phyloP scores from a whole-genome alignment of 768 basidiomycete species.

The Xanthoconium stramineum region DNA sequence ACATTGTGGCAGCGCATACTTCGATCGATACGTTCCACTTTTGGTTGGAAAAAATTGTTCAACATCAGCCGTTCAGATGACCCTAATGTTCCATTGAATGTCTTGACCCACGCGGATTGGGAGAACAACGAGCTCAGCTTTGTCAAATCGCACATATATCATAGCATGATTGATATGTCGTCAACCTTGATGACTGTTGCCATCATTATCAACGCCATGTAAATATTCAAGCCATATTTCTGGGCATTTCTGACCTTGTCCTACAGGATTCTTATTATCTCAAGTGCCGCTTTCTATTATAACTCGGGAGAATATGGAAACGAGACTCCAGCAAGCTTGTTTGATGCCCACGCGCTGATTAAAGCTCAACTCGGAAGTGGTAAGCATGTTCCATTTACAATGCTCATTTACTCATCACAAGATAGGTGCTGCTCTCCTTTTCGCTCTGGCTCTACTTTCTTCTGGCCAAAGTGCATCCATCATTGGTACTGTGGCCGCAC shows the following conservation, averaged over 20 bases:
- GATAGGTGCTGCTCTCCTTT: conserved; percentile 76
- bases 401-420: conserved; percentile 1
- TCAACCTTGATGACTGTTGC: conserved; percentile 77
- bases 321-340: conserved; percentile 63
- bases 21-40: conserved; percentile 3
- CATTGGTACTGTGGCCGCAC: conserved; percentile 87
- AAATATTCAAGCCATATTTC: conserved; percentile 20
- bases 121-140: conserved; percentile 56
- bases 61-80: conserved; percentile 23
- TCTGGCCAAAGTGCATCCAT: conserved; percentile 89
- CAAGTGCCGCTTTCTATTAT: conserved; percentile 78
- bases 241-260: neutral
- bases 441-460: conserved; percentile 81
- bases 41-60: conserved; percentile 22
- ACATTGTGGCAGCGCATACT: conserved; percentile 21
- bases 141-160: conserved; percentile 59
- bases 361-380: conserved; percentile 62
- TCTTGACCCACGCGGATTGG: conserved; percentile 49
- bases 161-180: conserved; percentile 65
- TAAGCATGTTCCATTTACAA: conserved; percentile 27
- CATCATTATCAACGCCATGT: conserved; percentile 84
- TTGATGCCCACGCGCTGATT: conserved; percentile 81
- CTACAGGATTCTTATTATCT: conserved; percentile 73
- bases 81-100: conserved; percentile 18
- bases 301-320: conserved; percentile 38